phyloP scores from a whole-genome alignment of 2,329 filamentous ascomycete genomes.

The Scorias spongiosa region DNA sequence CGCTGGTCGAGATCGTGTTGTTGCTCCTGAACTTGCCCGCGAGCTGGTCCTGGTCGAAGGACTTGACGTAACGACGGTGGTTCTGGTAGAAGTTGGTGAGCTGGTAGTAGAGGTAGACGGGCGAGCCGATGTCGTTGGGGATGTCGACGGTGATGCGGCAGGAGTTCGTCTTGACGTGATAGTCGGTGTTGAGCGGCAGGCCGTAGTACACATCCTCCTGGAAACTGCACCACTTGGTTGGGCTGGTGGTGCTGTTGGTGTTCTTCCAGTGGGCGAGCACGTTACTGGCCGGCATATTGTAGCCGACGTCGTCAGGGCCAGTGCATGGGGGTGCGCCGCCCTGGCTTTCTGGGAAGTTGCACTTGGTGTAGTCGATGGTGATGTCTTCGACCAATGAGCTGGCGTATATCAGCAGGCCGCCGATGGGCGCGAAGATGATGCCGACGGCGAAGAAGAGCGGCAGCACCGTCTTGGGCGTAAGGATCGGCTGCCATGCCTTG shows the following conservation, averaged over 20 bases:
- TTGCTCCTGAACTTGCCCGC: conserved; percentile 52
- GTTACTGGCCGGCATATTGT: conserved; percentile 39
- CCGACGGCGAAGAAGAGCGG: conserved; percentile 84
- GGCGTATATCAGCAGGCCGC: conserved; percentile 71
- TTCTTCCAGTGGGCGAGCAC: conserved; percentile 59
- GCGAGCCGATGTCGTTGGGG: conserved; percentile 61
- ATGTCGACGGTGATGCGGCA: conserved; percentile 70
- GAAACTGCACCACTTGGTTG: conserved; percentile 14
- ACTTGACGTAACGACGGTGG: conserved; percentile 88
- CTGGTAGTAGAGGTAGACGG: conserved; percentile 86
- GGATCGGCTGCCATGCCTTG: conserved; percentile 97
- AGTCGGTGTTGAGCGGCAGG: conserved; percentile 4
- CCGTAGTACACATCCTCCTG: conserved; percentile 11
- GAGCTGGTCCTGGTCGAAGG: conserved; percentile 69
- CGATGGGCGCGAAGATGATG: conserved; percentile 85
- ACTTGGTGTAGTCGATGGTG: conserved; percentile 77
- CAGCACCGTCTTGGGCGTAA: conserved; percentile 85
- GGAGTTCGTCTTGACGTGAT: conserved; percentile 24
- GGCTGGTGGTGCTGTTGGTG: conserved; percentile 9
- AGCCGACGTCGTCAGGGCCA: conserved; percentile 19
- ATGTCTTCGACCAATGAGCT: conserved; percentile 80
- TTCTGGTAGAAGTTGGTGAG: conserved; percentile 99
- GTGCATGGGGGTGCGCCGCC: conserved; percentile 30
- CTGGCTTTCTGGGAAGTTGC: conserved; percentile 29
- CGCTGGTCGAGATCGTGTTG: conserved; percentile 46